These are phyloP conservation scores for Dictyostelium firmibasis DNA, from an alignment of 78 protist species.

Conservation along the genomic window DNA sequence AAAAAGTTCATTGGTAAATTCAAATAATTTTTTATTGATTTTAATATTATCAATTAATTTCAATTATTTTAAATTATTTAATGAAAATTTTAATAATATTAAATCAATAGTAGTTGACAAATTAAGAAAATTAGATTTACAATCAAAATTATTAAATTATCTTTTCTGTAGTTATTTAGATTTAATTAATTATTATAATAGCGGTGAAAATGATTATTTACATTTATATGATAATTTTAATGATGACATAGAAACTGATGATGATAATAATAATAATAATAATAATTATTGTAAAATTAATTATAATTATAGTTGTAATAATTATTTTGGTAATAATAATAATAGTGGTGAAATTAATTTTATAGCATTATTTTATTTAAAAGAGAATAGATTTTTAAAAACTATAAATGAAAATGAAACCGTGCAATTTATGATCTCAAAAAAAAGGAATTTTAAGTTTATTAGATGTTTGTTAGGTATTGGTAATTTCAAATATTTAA, in stretches of 20 bases:
- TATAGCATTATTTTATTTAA: not conserved
- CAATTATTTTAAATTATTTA: not conserved
- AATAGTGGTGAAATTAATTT: not conserved
- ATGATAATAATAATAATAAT: no score
- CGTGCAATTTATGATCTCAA: no score
- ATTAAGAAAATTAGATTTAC: no score
- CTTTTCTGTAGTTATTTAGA: no score
- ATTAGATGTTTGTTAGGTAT: not conserved
- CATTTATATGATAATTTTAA: not conserved
- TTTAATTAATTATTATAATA: no score
- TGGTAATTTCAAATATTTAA: not conserved
- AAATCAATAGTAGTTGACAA: not conserved
- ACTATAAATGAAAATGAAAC: not conserved
- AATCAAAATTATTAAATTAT: no score
- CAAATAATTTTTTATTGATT: not conserved
- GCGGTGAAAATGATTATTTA: no score
- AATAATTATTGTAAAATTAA: no score
- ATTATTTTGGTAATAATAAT: not conserved
- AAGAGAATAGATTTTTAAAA: not conserved
- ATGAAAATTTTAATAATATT: not conserved
- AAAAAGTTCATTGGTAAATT: not conserved
- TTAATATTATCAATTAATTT: not conserved
- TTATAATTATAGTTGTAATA: no score
- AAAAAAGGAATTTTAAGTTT: no score
- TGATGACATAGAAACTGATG: no score